Conservation (phyloP, 1,284 basidiomycete species). For the Crocinoboletus sp. region DNA sequence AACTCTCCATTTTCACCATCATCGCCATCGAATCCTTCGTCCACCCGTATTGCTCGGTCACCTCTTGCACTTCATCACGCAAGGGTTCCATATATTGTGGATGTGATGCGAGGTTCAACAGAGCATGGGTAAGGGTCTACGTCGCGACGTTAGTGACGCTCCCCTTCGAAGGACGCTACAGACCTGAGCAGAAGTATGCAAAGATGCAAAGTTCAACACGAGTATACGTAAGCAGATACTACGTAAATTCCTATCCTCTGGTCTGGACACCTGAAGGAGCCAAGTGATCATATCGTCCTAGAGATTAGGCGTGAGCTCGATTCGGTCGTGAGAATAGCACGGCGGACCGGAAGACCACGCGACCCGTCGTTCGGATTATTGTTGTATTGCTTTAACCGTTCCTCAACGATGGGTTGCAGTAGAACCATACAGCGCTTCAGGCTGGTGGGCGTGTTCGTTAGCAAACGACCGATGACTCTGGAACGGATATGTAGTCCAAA, state of each 20-base stretch:
- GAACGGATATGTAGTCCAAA: constrained; percentile 16
- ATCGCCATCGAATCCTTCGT: constrained; percentile 33
- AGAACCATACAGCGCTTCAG: constrained; percentile 29
- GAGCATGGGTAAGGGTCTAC: constrained; percentile 35
- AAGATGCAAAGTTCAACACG: constrained; percentile 40
- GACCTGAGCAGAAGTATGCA: constrained; percentile 41
- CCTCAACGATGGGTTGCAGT: constrained; percentile 32
- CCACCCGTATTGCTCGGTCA: constrained; percentile 34
- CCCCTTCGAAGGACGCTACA: constrained; percentile 6
- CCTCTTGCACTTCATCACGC: constrained; percentile 34
- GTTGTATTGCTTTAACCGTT: constrained; percentile 25
- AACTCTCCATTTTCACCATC: constrained; percentile 39
- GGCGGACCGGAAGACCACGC: constrained; percentile 23
- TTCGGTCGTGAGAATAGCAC: constrained; percentile 9
- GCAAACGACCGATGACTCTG: constrained; percentile 32
- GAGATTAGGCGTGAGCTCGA: constrained; percentile 6
- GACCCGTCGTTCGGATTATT: constrained; percentile 9
- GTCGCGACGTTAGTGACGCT: not conserved
- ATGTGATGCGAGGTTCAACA: constrained; percentile 37
- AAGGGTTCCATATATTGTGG: constrained; percentile 36
- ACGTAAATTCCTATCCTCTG: constrained; percentile 29
- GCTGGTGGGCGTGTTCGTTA: constrained; percentile 33
- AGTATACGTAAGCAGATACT: constrained; percentile 38
- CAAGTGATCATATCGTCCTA: constrained; percentile 44
- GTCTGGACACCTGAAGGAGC: constrained; percentile 39